Percentiles rank a stretch among this genome's conserved stretches.
These are phyloP conservation scores for Infundibulicybe gibba DNA, from an alignment of 768 basidiomycete species.

Conservation along the genomic window DNA sequence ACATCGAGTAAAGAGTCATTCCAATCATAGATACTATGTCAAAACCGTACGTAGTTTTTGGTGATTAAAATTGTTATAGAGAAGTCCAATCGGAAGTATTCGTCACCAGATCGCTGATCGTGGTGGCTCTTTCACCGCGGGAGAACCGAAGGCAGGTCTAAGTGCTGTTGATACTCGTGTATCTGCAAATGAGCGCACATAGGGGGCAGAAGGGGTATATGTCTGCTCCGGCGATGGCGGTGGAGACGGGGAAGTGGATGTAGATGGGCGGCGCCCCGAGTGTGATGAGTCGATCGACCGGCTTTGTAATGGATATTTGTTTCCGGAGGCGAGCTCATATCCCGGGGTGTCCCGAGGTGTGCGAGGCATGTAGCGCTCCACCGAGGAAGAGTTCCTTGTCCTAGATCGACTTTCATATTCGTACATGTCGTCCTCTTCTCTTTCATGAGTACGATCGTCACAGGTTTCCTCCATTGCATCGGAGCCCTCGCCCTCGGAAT, in stretches of 20 bases:
- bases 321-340: neutral
- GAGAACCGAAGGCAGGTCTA: slow-evolving; percentile 21
- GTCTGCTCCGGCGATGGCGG: slow-evolving; percentile 10
- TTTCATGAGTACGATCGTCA: slow-evolving; percentile 3
- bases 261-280: slow-evolving; percentile 11
- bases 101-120: no score
- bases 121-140: no score
- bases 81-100: no score
- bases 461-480: slow-evolving; percentile 9
- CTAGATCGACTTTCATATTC: slow-evolving; percentile 10
- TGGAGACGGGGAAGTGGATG: slow-evolving; percentile 13
- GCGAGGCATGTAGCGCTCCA: neutral
- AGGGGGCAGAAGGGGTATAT: slow-evolving; percentile 27
- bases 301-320: slow-evolving; percentile 8
- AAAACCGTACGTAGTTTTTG: no score
- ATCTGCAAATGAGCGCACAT: slow-evolving; percentile 23
- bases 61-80: no score
- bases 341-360: neutral
- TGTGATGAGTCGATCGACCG: slow-evolving; percentile 13
- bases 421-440: slow-evolving; percentile 19
- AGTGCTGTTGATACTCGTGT: slow-evolving; percentile 30
- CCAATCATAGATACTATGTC: no score
- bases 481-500: slow-evolving; percentile 19
- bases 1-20: no score
- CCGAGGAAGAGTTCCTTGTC: slow-evolving; percentile 3